Percentiles rank a stretch among this genome's conserved stretches.
Conservation (phyloP, 768 basidiomycete genomes). For the Boletus rubropictus region DNA sequence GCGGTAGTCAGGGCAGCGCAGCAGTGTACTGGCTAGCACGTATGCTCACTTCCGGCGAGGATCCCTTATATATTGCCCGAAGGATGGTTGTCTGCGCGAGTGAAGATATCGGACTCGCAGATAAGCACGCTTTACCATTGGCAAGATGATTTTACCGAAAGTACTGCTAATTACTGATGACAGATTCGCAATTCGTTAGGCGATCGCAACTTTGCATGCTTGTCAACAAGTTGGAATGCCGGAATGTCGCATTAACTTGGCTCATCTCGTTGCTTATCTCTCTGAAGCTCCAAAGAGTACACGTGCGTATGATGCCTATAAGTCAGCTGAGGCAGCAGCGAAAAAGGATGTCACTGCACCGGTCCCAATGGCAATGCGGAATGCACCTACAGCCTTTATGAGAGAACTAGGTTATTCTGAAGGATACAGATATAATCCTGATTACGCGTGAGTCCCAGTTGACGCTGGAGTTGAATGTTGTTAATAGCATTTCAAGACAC, state of each 20-base stretch:
- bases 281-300: conserved; percentile 82
- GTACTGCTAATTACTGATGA: conserved; percentile 5
- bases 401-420: conserved; percentile 63
- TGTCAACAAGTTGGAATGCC: conserved; percentile 76
- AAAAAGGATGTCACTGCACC: conserved; percentile 45
- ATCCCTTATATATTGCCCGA: conserved; percentile 70
- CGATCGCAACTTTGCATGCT: conserved; percentile 55
- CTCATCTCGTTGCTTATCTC: conserved; percentile 72
- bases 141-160: conserved; percentile 32
- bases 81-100: conserved; percentile 76
- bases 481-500: conserved; percentile 37
- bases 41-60: conserved; percentile 77
- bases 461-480: neutral
- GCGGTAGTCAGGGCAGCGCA: conserved; percentile 70
- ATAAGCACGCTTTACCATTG: conserved; percentile 69
- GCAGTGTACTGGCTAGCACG: conserved; percentile 87
- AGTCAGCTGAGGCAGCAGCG: conserved; percentile 58
- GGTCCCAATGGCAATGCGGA: conserved; percentile 70
- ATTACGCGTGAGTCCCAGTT: conserved; percentile 38
- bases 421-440: conserved; percentile 60
- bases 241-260: conserved; percentile 72
- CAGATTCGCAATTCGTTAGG: conserved; percentile 35
- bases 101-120: conserved; percentile 81
- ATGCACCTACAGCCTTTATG: conserved; percentile 71
- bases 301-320: conserved; percentile 73